Evolutionary conservation across 2,329 filamentous ascomycete species (phyloP).

Genomic region (Penicillium digitatum): DNA sequence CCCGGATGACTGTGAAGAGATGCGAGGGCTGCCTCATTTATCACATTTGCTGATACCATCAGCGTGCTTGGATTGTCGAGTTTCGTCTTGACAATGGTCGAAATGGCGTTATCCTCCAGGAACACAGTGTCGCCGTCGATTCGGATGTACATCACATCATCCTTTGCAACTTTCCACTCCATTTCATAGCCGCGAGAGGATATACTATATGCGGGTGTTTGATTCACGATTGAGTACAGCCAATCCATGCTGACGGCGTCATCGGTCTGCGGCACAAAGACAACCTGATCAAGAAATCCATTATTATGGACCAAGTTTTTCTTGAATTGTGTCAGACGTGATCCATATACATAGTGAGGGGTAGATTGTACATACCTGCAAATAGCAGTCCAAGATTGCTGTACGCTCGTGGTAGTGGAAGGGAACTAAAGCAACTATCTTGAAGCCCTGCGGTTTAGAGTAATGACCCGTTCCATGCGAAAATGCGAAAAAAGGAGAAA

Average conservation of each 20-base stretch:
- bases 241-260: slow-evolving; percentile 36
- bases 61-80: slow-evolving; percentile 50
- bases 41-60: slow-evolving; percentile 54
- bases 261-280: slow-evolving; percentile 42
- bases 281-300: slow-evolving; percentile 43
- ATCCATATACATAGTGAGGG: too few species aligned
- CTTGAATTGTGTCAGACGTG: slow-evolving; percentile 13
- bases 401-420: slow-evolving; percentile 35
- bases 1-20: slow-evolving; percentile 55
- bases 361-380: slow-evolving; percentile 28
- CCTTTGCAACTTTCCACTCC: slow-evolving; percentile 17
- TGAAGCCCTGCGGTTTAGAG: slow-evolving; percentile 34
- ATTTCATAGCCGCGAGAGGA: slow-evolving; percentile 9
- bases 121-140: slow-evolving; percentile 46
- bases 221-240: slow-evolving; percentile 32
- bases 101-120: slow-evolving; percentile 47
- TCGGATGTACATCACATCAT: slow-evolving; percentile 39
- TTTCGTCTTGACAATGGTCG: slow-evolving; percentile 53
- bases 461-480: slow-evolving; percentile 25
- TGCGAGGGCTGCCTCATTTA: slow-evolving; percentile 54
- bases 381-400: slow-evolving; percentile 42
- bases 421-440: slow-evolving; percentile 41
- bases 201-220: slow-evolving; percentile 30
- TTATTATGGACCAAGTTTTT: slow-evolving; percentile 40
- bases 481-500: slow-evolving; percentile 31